Evolutionary conservation across 1,139 yeast species (phyloP).

Genomic region (Pichia terricola): DNA sequence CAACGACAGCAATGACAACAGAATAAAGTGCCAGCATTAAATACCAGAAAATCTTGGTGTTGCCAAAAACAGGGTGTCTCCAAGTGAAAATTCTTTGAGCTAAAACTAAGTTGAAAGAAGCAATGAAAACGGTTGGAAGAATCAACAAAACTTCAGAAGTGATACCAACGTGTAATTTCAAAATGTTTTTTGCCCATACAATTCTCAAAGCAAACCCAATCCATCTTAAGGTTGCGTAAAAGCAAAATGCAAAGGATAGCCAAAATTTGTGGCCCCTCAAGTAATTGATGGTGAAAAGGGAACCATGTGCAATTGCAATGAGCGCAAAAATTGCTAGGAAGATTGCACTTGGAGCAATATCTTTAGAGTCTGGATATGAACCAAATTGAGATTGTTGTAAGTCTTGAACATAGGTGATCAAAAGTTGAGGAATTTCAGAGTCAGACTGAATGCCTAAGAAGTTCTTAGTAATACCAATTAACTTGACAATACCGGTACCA

Average conservation of each 20-base stretch:
- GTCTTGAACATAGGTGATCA: conserved; percentile 30
- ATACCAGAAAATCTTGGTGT: conserved; percentile 43
- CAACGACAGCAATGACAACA: conserved; percentile 48
- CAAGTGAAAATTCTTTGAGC: conserved; percentile 76
- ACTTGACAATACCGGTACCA: conserved; percentile 39
- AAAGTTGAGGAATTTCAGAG: conserved; percentile 29
- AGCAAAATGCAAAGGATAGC: conserved; percentile 44
- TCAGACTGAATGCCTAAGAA: conserved; percentile 17
- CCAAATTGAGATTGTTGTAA: conserved; percentile 53
- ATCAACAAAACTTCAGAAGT: conserved; percentile 51
- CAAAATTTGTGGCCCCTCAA: conserved; percentile 58
- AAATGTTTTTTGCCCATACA: conserved; percentile 44
- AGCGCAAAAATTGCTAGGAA: conserved; percentile 48
- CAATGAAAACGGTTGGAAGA: conserved; percentile 46
- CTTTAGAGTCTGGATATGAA: conserved; percentile 47
- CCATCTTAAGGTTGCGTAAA: conserved; percentile 43
- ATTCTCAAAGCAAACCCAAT: conserved; percentile 56
- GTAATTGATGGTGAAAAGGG: conserved; percentile 41
- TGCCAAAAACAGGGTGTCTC: conserved; percentile 75
- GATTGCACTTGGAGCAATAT: conserved; percentile 53
- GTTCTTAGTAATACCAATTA: conserved; percentile 25
- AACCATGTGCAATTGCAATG: conserved; percentile 38
- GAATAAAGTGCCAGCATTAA: conserved; percentile 44
- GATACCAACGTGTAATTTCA: conserved; percentile 43
- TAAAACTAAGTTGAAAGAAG: conserved; percentile 52